A percentile compares a stretch with the other conserved stretches of the same genome.
phyloP scores from a whole-genome alignment of 805 yeast genomes.

The Candida sphagnicola region DNA sequence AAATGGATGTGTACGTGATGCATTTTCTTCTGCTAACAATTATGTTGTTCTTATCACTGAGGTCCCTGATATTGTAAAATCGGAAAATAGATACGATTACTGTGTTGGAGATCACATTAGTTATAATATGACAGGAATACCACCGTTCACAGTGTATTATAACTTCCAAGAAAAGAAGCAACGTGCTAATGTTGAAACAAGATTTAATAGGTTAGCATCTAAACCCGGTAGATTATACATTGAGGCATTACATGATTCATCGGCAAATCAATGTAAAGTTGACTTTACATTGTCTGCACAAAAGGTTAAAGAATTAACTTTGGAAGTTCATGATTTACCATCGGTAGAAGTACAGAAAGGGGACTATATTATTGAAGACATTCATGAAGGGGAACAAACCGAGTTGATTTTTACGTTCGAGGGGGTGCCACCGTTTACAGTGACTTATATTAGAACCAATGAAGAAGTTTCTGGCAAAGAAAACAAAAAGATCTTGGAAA shows the following conservation, averaged over 20 bases:
- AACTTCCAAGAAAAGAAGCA: constrained; percentile 61
- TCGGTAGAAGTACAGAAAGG: constrained; percentile 85
- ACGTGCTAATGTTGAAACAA: constrained; percentile 47
- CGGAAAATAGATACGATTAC: constrained; percentile 36
- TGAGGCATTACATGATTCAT: constrained; percentile 66
- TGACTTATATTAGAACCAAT: constrained; percentile 77
- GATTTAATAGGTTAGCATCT: constrained; percentile 68
- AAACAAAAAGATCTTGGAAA: constrained; percentile 34
- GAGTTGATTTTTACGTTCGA: constrained; percentile 77
- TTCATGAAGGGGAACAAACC: constrained; percentile 93
- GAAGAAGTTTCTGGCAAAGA: constrained; percentile 20
- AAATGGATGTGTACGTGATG: constrained; percentile 60
- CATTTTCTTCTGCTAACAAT: constrained; percentile 33
- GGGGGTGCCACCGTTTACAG: constrained; percentile 88
- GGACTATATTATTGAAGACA: constrained; percentile 68
- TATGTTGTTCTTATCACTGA: constrained; percentile 65
- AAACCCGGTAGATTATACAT: constrained; percentile 75
- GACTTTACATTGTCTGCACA: constrained; percentile 42
- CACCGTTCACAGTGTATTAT: constrained; percentile 77
- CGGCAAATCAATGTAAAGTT: constrained; percentile 66
- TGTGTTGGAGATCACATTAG: constrained; percentile 93
- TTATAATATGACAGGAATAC: constrained; percentile 68
- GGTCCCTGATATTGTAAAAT: constrained; percentile 60
- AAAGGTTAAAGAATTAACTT: constrained; percentile 25
- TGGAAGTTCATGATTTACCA: constrained; percentile 46